Evolutionary conservation across 306 rosid genomes (phyloP).

Genomic region (Lablab purpureus): DNA sequence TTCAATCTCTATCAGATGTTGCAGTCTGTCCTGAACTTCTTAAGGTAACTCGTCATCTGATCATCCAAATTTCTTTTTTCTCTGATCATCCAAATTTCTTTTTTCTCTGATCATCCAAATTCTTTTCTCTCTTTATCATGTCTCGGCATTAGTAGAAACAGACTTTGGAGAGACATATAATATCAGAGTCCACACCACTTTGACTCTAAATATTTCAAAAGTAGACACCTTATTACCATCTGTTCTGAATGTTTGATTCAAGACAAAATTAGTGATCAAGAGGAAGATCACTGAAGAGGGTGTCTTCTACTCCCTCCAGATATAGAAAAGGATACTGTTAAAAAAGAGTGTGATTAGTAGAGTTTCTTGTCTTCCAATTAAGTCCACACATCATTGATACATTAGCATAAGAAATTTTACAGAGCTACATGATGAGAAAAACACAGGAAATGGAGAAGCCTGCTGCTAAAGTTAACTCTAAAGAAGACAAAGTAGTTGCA

Average conservation of each 20-base stretch:
- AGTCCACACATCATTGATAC: no score
- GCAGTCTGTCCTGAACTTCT: background rate
- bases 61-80: no score
- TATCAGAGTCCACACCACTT: no score
- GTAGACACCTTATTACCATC: background rate
- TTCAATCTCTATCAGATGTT: constrained; percentile 59
- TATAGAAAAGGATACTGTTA: background rate
- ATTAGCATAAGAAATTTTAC: background rate
- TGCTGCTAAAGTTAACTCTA: no score
- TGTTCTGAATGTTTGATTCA: no score
- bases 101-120: no score
- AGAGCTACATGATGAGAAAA: background rate
- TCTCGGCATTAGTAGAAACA: no score
- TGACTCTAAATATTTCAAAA: no score
- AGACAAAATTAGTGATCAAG: background rate
- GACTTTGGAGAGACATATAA: no score
- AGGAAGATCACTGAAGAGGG: background rate
- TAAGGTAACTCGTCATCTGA: background rate
- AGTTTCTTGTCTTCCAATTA: background rate
- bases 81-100: no score
- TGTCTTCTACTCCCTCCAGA: background rate
- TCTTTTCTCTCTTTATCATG: background rate
- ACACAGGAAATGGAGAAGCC: no score
- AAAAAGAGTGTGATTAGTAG: background rate
- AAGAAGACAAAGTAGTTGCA: no score